phyloP scores from a whole-genome alignment of 2,329 filamentous ascomycete species.

The Cercospora sesami region DNA sequence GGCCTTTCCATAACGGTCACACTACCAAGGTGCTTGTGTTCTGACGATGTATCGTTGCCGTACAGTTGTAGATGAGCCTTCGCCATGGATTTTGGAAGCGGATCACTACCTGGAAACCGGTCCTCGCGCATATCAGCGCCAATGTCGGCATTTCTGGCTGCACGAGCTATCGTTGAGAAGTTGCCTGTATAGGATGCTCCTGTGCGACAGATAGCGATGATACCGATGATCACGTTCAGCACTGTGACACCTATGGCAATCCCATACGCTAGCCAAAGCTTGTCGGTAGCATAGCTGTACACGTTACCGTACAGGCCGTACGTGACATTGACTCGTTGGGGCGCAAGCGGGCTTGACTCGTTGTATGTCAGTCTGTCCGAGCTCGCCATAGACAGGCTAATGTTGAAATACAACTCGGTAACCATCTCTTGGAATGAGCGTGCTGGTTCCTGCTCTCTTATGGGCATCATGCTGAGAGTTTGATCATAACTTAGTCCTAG shows the following conservation, averaged over 20 bases:
- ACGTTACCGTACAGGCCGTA: conserved; percentile 19
- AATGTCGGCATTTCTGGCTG: conserved; percentile 12
- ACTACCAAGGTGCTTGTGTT: not conserved
- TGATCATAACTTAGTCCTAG: not conserved
- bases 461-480: conserved; percentile 11
- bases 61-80: conserved; percentile 7
- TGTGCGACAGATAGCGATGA: conserved; percentile 12
- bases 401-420: conserved; percentile 24
- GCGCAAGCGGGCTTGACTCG: conserved; percentile 13
- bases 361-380: conserved; percentile 15
- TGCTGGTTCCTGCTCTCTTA: not conserved
- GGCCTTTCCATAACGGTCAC: not conserved
- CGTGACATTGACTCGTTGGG: conserved; percentile 11
- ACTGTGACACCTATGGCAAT: conserved; percentile 18
- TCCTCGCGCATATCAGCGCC: conserved; percentile 12
- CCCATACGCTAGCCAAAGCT: conserved; percentile 25
- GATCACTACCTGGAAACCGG: conserved; percentile 16
- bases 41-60: not conserved
- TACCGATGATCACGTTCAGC: conserved; percentile 18
- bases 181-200: conserved; percentile 25
- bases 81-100: conserved; percentile 12
- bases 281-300: conserved; percentile 20
- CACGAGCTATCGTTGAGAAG: conserved; percentile 26
- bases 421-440: conserved; percentile 5
- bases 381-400: conserved; percentile 24